phyloP scores from a whole-genome alignment of 306 rosid species.

The Cucumis cinereus region DNA sequence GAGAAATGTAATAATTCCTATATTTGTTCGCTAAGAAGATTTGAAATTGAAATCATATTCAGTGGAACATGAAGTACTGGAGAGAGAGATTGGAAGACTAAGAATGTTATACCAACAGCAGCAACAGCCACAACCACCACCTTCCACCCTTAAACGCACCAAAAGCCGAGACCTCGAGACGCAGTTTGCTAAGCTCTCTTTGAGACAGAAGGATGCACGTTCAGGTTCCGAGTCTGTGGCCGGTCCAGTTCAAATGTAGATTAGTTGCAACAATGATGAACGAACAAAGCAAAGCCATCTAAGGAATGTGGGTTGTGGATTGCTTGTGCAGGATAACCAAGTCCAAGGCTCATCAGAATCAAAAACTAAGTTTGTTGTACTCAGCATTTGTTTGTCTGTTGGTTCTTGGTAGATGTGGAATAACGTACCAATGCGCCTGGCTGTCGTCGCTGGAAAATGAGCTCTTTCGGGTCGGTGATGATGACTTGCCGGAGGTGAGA shows the following conservation, averaged over 20 bases:
- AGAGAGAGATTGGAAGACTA: constrained; percentile 33
- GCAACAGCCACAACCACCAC: constrained; percentile 22
- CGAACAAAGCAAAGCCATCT: constrained; percentile 21
- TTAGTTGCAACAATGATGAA: constrained; percentile 4
- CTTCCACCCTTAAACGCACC: constrained; percentile 64
- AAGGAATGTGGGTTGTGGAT: constrained; percentile 17
- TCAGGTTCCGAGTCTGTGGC: constrained; percentile 59
- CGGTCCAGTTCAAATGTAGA: constrained; percentile 61
- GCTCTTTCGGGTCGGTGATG: constrained; percentile 38
- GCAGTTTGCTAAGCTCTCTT: constrained; percentile 72
- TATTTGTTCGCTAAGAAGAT: background rate
- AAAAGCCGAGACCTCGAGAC: constrained; percentile 91
- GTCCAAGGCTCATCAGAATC: constrained; percentile 39
- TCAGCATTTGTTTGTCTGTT: constrained; percentile 22
- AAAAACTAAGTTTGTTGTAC: constrained; percentile 16
- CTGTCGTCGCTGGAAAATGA: constrained; percentile 44
- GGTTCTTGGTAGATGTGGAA: constrained; percentile 25
- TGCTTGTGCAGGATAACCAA: constrained; percentile 36
- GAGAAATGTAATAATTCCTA: too few relatives aligned
- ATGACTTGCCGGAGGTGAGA: constrained; percentile 84
- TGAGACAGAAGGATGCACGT: constrained; percentile 69
- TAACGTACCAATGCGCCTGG: constrained; percentile 66
- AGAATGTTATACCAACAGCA: constrained; percentile 19
- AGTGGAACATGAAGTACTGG: constrained; percentile 53
- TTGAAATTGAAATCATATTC: background rate